Conservation (phyloP, 2,329 filamentous ascomycete species). For the Cladophialophora exuberans region DNA sequence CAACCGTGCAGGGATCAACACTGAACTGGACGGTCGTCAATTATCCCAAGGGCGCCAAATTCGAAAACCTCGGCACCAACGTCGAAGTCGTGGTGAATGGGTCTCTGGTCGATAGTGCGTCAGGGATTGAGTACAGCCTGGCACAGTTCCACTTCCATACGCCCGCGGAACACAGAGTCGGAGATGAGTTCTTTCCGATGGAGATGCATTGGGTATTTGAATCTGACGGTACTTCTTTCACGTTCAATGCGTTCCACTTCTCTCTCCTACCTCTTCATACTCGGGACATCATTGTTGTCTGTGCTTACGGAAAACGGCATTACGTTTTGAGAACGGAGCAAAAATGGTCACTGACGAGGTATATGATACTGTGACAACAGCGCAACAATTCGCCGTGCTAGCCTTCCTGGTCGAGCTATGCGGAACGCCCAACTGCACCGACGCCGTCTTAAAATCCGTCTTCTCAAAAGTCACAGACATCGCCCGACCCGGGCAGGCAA, state of each 20-base stretch:
- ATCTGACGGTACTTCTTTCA: background rate
- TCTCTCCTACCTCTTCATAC: no score
- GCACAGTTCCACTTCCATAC: slow-evolving; percentile 1
- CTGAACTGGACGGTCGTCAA: background rate
- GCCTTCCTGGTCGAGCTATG: slow-evolving; percentile 3
- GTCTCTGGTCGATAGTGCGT: background rate
- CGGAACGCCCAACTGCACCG: background rate
- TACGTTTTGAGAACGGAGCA: no score
- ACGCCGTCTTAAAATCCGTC: background rate
- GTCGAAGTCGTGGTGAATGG: slow-evolving; percentile 2
- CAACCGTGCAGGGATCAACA: background rate
- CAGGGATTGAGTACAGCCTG: background rate
- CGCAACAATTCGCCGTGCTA: background rate
- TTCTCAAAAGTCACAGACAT: background rate
- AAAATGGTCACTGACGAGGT: no score
- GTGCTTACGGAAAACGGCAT: no score
- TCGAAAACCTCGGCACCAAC: background rate
- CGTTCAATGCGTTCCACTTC: no score
- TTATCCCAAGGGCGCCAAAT: background rate
- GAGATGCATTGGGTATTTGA: slow-evolving; percentile 8
- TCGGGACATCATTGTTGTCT: no score
- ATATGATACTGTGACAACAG: background rate
- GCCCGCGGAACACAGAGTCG: background rate
- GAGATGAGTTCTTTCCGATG: slow-evolving; percentile 1
- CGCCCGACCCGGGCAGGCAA: background rate